Base-by-base conservation (phyloP, 768 basidiomycete species). In the Amanita thiersii region DNA sequence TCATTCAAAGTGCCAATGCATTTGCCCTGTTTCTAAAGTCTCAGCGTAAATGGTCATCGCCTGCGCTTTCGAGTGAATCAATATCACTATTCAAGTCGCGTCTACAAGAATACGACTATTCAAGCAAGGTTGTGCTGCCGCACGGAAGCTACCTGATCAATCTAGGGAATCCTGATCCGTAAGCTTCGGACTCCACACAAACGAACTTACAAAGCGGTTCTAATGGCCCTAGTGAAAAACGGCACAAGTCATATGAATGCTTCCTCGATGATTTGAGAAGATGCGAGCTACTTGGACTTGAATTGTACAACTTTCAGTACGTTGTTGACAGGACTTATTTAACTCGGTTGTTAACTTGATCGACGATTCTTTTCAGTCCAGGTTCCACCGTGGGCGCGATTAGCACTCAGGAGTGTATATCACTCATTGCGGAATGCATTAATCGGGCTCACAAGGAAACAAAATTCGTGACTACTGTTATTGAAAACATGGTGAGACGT, bases 111-210 rank as follows among this genome's bases (percentile, higher is more conserved):
- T 73, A 79, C 45, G 73, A 74, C 1, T 90, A 90, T 55, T 61
- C 71, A 0, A 60, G 72, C 2, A 60, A 63, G n/a, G 61, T 82
- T 45, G 68, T 91, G 1, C 61, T 93, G 2, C 87, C 87, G 1
- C 90, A 92, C 49, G 88, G 86, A 20, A 88, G 78, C 49, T 92
- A 91, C 56, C 71, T 92, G 20, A 73, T 91, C 37, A 92, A 92
- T 53, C 69, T 91, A 1, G 89, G 79, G 30, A 90, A 90, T 56
- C 81, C 83, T 0, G 83, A 89, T 45, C 48, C 49, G 86, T 87
- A 38, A 42, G 84, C 60, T 17, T 3, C n/a, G n/a, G n/a, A n/a
- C n/a, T n/a, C n/a, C n/a, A n/a, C n/a, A n/a, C n/a, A n/a, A n/a
- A n/a, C n/a, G n/a, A n/a, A n/a, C 18, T 43, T 18, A 20, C 30